Evolutionary conservation across 75 land plant genomes (phyloP), one percentile per base, ranked within the genome.

Genomic region (Pinus tabuliformis): DNA sequence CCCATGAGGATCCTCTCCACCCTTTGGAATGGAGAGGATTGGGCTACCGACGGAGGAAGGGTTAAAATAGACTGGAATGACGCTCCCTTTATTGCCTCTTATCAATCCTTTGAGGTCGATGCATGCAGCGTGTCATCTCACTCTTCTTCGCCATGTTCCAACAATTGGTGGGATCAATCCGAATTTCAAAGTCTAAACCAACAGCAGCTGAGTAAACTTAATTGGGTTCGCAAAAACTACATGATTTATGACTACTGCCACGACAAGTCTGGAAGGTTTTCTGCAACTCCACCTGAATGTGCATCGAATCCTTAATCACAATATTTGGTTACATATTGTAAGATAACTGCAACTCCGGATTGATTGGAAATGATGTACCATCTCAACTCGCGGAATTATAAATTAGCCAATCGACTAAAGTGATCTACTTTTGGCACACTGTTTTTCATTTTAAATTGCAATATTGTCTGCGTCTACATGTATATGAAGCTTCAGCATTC

Each of bases 1-100:
- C 62, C 80, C 37, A 78, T 84, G 86, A 65, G 70, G 30, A 58
- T 84, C 28, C 42, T 71, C 57, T 36, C 86, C 2, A 84, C 77
- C 58, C 54, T 84, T 3, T 84, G 86, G 86, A 65, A 84, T 16
- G 86, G 85, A 6, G 81, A 73, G 3, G 57, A 72, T 21, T 84
- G 86, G 86, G 86, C 86, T 8, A 84, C 86, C 3, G 39, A 78
- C 3, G 86, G 85, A 1, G 86, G 86, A 72, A 57, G 36, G 58
- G 81, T 77, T 20, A 82, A 82, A 70, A 62, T 77, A 49, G 68
- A 84, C 58, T 84, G 86, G 86, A 78, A 71, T 2, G 24, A 77
- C 3, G 75, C 86, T 17, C 86, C 86, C 12, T 84, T 84, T 72
- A 22, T 82, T 16, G 85, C 86, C 12, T 72, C 86, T 14, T 84